Base-by-base conservation (phyloP, 495 filamentous ascomycete genomes). In the Cetradonia linearis region DNA sequence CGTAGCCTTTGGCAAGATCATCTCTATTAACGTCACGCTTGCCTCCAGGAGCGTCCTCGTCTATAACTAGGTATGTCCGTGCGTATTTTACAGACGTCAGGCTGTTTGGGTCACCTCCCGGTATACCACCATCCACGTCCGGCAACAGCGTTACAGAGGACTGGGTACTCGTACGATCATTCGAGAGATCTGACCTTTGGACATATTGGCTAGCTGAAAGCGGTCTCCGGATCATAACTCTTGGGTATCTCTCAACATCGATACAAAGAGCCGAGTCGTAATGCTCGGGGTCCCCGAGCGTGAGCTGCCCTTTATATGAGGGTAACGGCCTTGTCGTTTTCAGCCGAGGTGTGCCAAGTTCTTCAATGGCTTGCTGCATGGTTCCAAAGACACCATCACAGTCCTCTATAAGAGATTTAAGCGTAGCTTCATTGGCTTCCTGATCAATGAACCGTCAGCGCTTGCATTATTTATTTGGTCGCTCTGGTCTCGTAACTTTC, bases 1-100 rank as follows among this genome's bases (percentile, higher is more conserved):
- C 86, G 67, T 93, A 99, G 0, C 94, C 94, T 68, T 89, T 95
- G 37, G 88, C 91, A 38, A 97, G 77, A 37, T 93, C 85, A 14
- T 94, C 91, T 34, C 81, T 82, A 10, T 85, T 82, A 34, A 99
- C 85, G 55, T 96, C 91, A 58, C 78, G 78, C 72, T 94, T 97
- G 5, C 88, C 87, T 34, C 89, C 89, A 2, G 84, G 81, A 14
- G 81, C 84, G 38, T 77, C 74, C 14, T 86, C 78, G 64, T 96
- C 89, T 31, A 81, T 76, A 61, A 97, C 80, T 66, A 87, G 83
- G 70, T 97, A 99, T 1, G 79, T 82, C 42, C 88, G 78, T n/a
- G 84, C 73, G 49, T 80, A 85, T 63, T 83, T 84, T 40, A 96
- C 87, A 20, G 76, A 71, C 0, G 83, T 78, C 13, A 96, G 76